Evolutionary conservation across 805 yeast genomes (phyloP).

Genomic region (Candida odintsovae): DNA sequence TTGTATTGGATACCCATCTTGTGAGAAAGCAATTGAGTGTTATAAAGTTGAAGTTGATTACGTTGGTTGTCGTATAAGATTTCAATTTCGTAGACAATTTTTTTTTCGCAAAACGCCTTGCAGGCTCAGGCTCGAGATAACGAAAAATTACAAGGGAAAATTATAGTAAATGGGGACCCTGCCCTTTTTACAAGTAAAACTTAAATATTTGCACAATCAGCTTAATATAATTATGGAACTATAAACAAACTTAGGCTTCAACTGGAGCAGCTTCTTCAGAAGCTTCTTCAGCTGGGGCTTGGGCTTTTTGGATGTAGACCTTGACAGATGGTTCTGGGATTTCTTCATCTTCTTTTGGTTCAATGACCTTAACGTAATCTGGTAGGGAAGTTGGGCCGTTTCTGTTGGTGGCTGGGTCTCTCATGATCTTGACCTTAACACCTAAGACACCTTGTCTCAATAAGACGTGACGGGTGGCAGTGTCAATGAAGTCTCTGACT

Average conservation of each 20-base stretch:
- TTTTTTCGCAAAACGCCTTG: not conserved
- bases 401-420: slow-evolving; percentile 88
- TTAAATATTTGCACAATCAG: too few species aligned
- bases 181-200: not conserved
- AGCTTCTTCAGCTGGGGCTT: slow-evolving; percentile 18
- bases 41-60: not conserved
- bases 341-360: slow-evolving; percentile 91
- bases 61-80: not conserved
- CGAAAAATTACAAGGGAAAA: too few species aligned
- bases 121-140: not conserved
- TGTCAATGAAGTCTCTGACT: slow-evolving; percentile 96
- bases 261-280: slow-evolving; percentile 10
- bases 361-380: slow-evolving; percentile 87
- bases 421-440: slow-evolving; percentile 99
- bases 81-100: not conserved
- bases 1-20: slow-evolving; percentile 29
- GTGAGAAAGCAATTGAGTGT: not conserved
- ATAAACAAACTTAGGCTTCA: slow-evolving; percentile 10
- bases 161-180: too few species aligned
- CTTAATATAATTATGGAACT: not conserved
- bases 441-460: slow-evolving; percentile 99
- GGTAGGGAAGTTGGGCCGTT: slow-evolving; percentile 89
- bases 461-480: slow-evolving; percentile 98
- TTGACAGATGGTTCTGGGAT: slow-evolving; percentile 78
- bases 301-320: slow-evolving; percentile 49